Percentiles rank a stretch among this genome's conserved stretches.
phyloP scores from a whole-genome alignment of 2,329 filamentous ascomycete species.

The Nothopassalora personata region DNA sequence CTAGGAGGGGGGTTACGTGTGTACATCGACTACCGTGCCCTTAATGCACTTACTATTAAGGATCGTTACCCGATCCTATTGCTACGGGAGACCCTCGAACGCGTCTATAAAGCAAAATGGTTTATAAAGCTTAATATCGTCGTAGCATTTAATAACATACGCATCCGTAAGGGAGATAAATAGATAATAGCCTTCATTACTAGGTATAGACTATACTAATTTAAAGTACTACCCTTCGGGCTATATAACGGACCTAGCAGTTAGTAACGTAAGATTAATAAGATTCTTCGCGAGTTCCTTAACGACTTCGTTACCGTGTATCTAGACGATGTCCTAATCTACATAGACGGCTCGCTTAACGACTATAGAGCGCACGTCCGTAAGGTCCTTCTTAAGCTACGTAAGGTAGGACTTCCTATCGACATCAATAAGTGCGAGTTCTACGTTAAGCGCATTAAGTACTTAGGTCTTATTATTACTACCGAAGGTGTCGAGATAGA shows the following conservation, averaged over 20 bases:
- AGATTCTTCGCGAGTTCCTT: slow-evolving; percentile 2
- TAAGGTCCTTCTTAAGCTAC: slow-evolving; percentile 14
- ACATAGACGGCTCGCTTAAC: neutral
- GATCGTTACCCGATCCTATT: slow-evolving; percentile 24
- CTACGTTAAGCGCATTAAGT: slow-evolving; percentile 14
- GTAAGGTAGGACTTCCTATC: slow-evolving; percentile 7
- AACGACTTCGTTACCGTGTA: slow-evolving; percentile 5
- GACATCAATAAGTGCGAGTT: slow-evolving; percentile 22
- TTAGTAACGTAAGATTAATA: slow-evolving; percentile 1
- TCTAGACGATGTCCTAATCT: slow-evolving; percentile 4
- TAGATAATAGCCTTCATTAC: slow-evolving; percentile 11
- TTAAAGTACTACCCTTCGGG: slow-evolving; percentile 6
- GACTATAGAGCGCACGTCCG: slow-evolving; percentile 16
- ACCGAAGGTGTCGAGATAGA: slow-evolving; percentile 13
- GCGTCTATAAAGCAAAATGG: slow-evolving; percentile 13
- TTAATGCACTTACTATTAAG: slow-evolving; percentile 30
- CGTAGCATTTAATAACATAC: slow-evolving; percentile 10
- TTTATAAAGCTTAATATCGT: slow-evolving; percentile 22
- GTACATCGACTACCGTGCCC: slow-evolving; percentile 25
- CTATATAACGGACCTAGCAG: neutral
- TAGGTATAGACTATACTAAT: slow-evolving; percentile 8
- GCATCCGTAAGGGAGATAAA: slow-evolving; percentile 4
- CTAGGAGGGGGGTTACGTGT: slow-evolving; percentile 14
- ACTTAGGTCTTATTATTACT: slow-evolving; percentile 19
- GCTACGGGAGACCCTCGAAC: slow-evolving; percentile 24